Evolutionary conservation across 139 green algal genomes (phyloP), one percentile per base, ranked within the genome.

Genomic region (Ulvella scutata): DNA sequence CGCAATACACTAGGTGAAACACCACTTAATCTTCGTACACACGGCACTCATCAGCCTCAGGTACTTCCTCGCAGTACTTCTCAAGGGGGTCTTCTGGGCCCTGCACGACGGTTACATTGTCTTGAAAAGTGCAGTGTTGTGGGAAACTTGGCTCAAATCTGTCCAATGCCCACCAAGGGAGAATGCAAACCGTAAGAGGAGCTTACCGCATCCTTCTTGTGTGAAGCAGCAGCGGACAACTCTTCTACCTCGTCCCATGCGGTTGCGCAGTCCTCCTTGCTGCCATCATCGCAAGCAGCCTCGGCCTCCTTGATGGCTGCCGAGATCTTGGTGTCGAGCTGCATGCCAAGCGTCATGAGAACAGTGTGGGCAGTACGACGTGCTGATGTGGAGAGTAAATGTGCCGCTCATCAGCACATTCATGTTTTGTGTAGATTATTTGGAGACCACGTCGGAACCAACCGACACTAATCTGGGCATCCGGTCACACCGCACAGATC

Each of bases 1-100:
- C n/a, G n/a, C n/a, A n/a, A n/a, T n/a, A n/a, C n/a, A n/a, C n/a
- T n/a, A n/a, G n/a, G n/a, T n/a, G 9, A 67, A 67, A 67, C 20
- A 67, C 10, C 51, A 7, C 51, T 73, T 73, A 78, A 61, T 78
- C 74, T 21, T 85, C 81, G 76, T 83, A 90, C 28, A 86, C 75
- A 21, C 81, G 79, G 86, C 86, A 91, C 82, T 92, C 87, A 75
- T 90, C 85, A 35, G 83, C 84, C 28, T 88, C 84, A 28, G 87
- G 87, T 78, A 88, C 88, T 34, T 83, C 76, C 29, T 73, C 78
- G 79, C 87, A 91, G 82, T 84, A 88, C 44, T 79, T 31, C 73
- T 90, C 87, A 23, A 91, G 81, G 2, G 87, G 87, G 61, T 89
- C 78, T 34, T 72, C 38, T 28, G 38, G 21, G 36, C 21, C 51